A percentile compares a stretch with the other conserved stretches of the same genome.
These are phyloP conservation scores for Amborella trichopoda DNA, from an alignment of 164 flowering plant species.

Conservation along the genomic window DNA sequence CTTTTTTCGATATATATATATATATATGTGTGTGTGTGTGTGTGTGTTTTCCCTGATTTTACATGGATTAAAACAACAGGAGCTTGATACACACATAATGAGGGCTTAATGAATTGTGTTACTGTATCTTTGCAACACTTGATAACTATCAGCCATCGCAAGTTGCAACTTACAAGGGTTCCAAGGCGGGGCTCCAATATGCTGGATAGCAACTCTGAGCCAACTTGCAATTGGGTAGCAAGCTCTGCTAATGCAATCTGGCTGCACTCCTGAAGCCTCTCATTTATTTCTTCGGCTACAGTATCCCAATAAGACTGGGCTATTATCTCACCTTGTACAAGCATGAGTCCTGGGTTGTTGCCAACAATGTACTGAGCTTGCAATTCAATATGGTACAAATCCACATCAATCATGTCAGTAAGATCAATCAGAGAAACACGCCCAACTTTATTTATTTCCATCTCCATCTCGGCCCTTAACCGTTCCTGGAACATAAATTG, in stretches of 20 bases:
- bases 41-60: no score
- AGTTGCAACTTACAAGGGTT: conserved; percentile 51
- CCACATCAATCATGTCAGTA: conserved; percentile 70
- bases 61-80: no score
- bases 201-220: conserved; percentile 56
- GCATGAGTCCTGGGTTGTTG: conserved; percentile 42
- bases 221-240: conserved; percentile 70
- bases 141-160: no score
- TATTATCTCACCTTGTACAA: conserved; percentile 88
- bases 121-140: no score
- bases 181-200: conserved; percentile 80
- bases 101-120: no score
- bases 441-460: conserved; percentile 49
- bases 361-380: conserved; percentile 57
- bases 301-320: conserved; percentile 80
- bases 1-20: no score
- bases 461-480: conserved; percentile 63
- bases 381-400: conserved; percentile 85
- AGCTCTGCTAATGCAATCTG: conserved; percentile 87
- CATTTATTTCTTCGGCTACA: conserved; percentile 82
- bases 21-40: no score
- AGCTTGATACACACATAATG: no score
- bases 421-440: conserved; percentile 88
- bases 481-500: conserved; percentile 41
- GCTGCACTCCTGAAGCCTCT: conserved; percentile 89